These are phyloP conservation scores for Ogataea paradorogensis DNA, from an alignment of 805 yeast species.

Conservation along the genomic window DNA sequence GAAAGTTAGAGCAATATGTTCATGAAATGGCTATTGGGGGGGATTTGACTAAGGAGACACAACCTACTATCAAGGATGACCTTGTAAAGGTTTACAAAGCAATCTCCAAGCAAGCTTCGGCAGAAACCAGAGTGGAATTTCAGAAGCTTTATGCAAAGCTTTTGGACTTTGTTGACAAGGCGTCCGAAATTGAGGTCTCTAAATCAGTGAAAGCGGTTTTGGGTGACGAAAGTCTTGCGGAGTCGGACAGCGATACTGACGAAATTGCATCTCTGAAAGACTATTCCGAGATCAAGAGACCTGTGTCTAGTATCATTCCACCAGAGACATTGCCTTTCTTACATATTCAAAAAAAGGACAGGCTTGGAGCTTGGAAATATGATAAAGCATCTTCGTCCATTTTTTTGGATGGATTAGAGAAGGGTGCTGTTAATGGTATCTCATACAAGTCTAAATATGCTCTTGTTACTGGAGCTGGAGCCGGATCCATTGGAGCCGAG, in stretches of 20 bases:
- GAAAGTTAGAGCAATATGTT: conserved; percentile 94
- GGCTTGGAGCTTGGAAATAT: conserved; percentile 77
- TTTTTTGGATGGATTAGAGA: conserved; percentile 87
- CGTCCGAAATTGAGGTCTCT: conserved; percentile 68
- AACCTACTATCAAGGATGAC: conserved; percentile 83
- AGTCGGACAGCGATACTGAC: conserved; percentile 57
- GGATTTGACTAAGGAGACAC: conserved; percentile 62
- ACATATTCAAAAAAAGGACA: conserved; percentile 78
- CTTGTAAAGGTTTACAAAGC: conserved; percentile 79
- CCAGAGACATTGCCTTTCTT: conserved; percentile 91
- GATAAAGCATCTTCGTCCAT: conserved; percentile 72
- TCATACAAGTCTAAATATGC: conserved; percentile 86
- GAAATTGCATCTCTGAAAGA: conserved; percentile 86
- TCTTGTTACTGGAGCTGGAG: conserved; percentile 97
- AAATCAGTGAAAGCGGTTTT: conserved; percentile 55
- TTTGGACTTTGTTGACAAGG: conserved; percentile 62
- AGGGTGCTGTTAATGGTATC: conserved; percentile 91
- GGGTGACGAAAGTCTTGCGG: conserved; percentile 43
- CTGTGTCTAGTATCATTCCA: conserved; percentile 71
- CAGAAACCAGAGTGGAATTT: conserved; percentile 66
- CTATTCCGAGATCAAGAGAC: conserved; percentile 62
- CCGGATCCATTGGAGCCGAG: conserved; percentile 98
- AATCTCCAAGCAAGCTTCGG: conserved; percentile 70
- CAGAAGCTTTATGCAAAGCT: conserved; percentile 69
- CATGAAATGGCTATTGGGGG: conserved; percentile 97